Evolutionary conservation across 2,329 filamentous ascomycete genomes (phyloP), one percentile per base, ranked within the genome.

Genomic region (Fusarium illudens): DNA sequence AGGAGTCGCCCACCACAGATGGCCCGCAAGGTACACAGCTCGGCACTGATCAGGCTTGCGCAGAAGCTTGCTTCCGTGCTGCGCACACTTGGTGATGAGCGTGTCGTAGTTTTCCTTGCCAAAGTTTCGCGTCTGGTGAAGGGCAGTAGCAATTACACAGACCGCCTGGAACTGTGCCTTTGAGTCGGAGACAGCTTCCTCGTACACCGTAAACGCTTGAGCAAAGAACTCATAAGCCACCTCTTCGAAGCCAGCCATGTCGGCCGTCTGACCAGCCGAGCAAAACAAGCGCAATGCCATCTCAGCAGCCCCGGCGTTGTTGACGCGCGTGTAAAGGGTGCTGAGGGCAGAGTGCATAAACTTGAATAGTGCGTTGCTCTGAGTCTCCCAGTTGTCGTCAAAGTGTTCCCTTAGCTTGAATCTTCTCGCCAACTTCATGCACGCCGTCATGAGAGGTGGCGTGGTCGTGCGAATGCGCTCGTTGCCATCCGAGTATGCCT

Each of bases 1-100:
- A 46, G 97, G 94, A 12, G 93, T 94, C 1, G 94, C 93, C 96
- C 96, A 99, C 96, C 96, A 99, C 54, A 99, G 81, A 79, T 99
- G 96, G 78, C 94, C 97, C 4, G 96, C 96, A 71, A 99, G 83
- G 76, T 98, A 99, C 11, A 99, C 96, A 0, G 96, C 96, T 22
- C 96, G 90, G 78, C 96, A 99, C 81, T 99, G 96, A 78, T 99
- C 96, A 2, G 96, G 96, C 82, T 99, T 99, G 80, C 97, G 95
- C 72, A 99, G 86, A 69, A 99, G 84, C 79, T 98, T 99, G 82
- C 94, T 97, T 17, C 96, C 95, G 76, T 99, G 96, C 71, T 98
- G 86, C 3, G 96, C 95, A 71, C 94, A 96, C 81, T 99, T 99
- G 10, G 96, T 99, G 76, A 99, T 99, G 32, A 99, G 84, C 0